phyloP scores from a whole-genome alignment of 495 filamentous ascomycete species.

The Cercophora samala region DNA sequence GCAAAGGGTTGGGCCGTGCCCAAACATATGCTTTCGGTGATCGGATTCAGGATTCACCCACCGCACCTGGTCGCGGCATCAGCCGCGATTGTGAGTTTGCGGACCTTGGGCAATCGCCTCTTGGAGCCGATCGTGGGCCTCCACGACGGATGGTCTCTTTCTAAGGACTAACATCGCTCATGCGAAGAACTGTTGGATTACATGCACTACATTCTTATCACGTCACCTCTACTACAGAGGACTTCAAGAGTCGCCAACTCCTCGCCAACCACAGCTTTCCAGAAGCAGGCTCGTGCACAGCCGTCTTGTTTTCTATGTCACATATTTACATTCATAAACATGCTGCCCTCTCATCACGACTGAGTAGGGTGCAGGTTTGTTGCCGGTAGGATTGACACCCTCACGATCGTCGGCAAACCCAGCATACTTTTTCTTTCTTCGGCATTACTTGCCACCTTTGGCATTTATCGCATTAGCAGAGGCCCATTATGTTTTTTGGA shows the following conservation, averaged over 20 bases:
- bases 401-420: slow-evolving; percentile 26
- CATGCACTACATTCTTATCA: not conserved
- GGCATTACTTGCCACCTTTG: slow-evolving; percentile 24
- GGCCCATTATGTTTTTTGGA: slow-evolving; percentile 13
- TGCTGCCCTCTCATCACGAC: not conserved
- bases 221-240: not conserved
- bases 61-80: slow-evolving; percentile 55
- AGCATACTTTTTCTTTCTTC: slow-evolving; percentile 17
- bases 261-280: not conserved
- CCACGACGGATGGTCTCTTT: slow-evolving; percentile 73
- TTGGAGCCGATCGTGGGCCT: slow-evolving; percentile 50
- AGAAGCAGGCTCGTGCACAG: not conserved
- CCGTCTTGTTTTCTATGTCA: not conserved
- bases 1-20: slow-evolving; percentile 78
- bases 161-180: slow-evolving; percentile 32
- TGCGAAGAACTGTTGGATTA: not conserved
- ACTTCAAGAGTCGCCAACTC: not conserved
- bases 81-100: slow-evolving; percentile 42
- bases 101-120: slow-evolving; percentile 53
- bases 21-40: slow-evolving; percentile 92
- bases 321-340: not conserved
- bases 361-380: slow-evolving; percentile 11
- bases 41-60: slow-evolving; percentile 78
- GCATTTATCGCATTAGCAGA: slow-evolving; percentile 31
- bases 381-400: slow-evolving; percentile 25